Evolutionary conservation across 2,329 filamentous ascomycete genomes (phyloP), one percentile per base, ranked within the genome.

Genomic region (Chrysosporium keratinophilum): DNA sequence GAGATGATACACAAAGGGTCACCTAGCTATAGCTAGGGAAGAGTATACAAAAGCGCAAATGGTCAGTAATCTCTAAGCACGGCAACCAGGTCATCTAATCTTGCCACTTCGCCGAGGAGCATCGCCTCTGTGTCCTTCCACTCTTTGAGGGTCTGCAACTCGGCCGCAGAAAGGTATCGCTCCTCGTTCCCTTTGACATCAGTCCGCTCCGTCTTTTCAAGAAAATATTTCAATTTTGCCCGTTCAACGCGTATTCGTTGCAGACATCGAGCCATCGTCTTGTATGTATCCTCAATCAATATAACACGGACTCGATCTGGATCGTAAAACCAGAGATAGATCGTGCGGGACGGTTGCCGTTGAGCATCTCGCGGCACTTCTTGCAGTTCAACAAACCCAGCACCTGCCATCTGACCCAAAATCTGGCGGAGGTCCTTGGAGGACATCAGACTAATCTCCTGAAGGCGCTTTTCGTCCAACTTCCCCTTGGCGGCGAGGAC

Each of bases 281-380:
- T 95, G 74, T 95, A 97, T 0, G 85, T 81, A 56, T 88, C 84
- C 58, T 95, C 85, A 10, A 95, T 71, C 1, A 95, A 73, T 57
- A 85, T 79, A 17, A 79, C 77, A 47, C 83, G 75, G 5, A 85
- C 84, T 45, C 86, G 80, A 44, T 88, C 81, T 10, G 79, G 75
- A 65, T 97, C 90, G 68, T 88, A 95, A 74, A 83, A 95, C 84
- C 90, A 96, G 54, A 97, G 80, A 67, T 90, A 97, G 20, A 95
- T 79, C 0, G 89, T 95, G 50, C 88, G 82, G 58, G 84, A 87
- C 0, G 90, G 87, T 62, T 86, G 80, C 34, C 89, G 84, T 57
- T 83, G 84, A 59, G 85, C 85, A 63, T 97, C 91, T 60, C 87
- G 87, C 0, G 93, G 93, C 0, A 98, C 85, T 72, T 98, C 93